Conservation (phyloP, 768 basidiomycete species). For the Gloeopeniophorella convolvens region DNA sequence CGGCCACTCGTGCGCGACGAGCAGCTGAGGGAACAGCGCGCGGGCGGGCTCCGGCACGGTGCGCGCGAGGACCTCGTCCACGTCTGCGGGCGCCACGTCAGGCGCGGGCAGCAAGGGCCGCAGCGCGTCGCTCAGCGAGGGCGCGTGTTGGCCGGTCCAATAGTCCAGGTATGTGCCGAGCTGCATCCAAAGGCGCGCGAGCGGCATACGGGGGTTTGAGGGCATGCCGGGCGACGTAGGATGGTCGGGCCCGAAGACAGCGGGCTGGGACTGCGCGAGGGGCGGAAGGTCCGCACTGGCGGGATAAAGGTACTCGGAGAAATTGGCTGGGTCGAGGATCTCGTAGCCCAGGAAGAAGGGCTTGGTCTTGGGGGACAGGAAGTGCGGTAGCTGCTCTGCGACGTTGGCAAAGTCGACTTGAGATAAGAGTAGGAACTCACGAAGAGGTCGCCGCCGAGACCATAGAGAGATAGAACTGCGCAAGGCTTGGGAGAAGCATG, state of each 20-base stretch:
- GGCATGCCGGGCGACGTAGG: slow-evolving; percentile 53
- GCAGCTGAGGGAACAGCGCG: slow-evolving; percentile 43
- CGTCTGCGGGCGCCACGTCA: neutral
- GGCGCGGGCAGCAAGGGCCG: slow-evolving; percentile 22
- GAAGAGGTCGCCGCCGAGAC: slow-evolving; percentile 56
- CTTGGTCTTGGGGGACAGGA: slow-evolving; percentile 39
- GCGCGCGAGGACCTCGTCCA: neutral
- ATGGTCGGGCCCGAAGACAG: slow-evolving; percentile 39
- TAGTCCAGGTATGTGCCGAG: slow-evolving; percentile 53
- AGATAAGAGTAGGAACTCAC: slow-evolving; percentile 23
- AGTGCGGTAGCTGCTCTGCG: slow-evolving; percentile 41
- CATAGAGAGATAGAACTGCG: slow-evolving; percentile 53
- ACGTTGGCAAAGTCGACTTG: neutral
- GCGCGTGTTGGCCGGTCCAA: slow-evolving; percentile 38
- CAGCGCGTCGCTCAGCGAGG: slow-evolving; percentile 43
- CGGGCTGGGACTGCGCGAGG: slow-evolving; percentile 38
- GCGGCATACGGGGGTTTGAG: slow-evolving; percentile 54
- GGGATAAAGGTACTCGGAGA: slow-evolving; percentile 43
- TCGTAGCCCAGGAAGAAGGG: slow-evolving; percentile 52
- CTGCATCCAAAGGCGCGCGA: slow-evolving; percentile 53
- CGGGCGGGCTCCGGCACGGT: slow-evolving; percentile 29
- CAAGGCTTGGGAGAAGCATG: slow-evolving; percentile 48
- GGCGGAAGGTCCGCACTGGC: slow-evolving; percentile 24
- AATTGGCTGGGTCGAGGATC: slow-evolving; percentile 43
- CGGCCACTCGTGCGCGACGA: slow-evolving; percentile 35